Base-by-base conservation (phyloP, 257 asterid species). In the Gentiana straminea region DNA sequence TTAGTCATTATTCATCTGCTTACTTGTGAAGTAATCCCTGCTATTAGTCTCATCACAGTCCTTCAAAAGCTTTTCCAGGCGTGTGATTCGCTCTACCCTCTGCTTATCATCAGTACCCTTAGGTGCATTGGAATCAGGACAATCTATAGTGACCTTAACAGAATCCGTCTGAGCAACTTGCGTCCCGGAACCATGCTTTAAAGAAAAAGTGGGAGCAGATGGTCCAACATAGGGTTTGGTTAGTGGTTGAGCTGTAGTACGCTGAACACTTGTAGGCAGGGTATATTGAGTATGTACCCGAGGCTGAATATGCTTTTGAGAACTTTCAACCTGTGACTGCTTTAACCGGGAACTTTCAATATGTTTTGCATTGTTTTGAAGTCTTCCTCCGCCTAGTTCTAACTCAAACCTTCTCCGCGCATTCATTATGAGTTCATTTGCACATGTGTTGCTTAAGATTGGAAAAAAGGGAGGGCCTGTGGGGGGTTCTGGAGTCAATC, bases 321-420 rank as follows among this genome's bases (percentile, higher is more conserved):
- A 67, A 54, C 66, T 57, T 63, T 70, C 87, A 36, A 77, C 72
- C 60, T 69, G 75, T 64, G 67, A 13, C 13, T 65, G 78, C 83
- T 62, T 77, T 11, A 71, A 35, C 70, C 73, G 90, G 39, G 83
- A 67, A 66, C 55, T 60, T 6, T 74, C 78, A 8, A 79, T 59
- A 61, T 56, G 63, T 57, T 74, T 84, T 12, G 79, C 74, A 50
- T 67, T 65, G 59, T 57, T 79, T 62, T 78, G 94, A 51, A 71
- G 70, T 68, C 79, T 83, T 65, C 94, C 95, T 58, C 67, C 74
- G 15, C 95, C 97, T 33, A 92, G 87, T 65, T 92, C 98, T 61
- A 85, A 73, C 13, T 87, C 98, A 69, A 92, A 75, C 62, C 98
- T 83, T 79, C 95, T 75, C 11, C 95, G 89, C 0, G 82, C 95